Evolutionary conservation across 1,284 basidiomycete genomes (phyloP).

Genomic region (Leccinum griseonigrum): DNA sequence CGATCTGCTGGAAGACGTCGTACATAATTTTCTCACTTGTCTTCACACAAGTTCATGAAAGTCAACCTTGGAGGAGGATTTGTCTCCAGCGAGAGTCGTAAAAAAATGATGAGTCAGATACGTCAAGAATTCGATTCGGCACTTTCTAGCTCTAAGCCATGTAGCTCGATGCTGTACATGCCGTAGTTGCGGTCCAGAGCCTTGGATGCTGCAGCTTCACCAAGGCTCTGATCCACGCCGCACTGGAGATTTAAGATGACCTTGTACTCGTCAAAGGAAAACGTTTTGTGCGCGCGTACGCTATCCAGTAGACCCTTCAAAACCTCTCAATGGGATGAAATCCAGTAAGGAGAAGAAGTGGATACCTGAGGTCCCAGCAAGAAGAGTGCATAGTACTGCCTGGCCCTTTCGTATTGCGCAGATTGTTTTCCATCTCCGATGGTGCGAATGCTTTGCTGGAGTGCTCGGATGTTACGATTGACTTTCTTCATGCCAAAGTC

Average conservation of each 20-base stretch:
- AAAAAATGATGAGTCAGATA: conserved; percentile 20
- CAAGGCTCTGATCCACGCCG: conserved; percentile 63
- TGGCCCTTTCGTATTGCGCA: conserved; percentile 73
- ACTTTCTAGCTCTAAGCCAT: conserved; percentile 69
- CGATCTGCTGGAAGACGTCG: conserved; percentile 1
- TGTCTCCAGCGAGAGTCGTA: conserved; percentile 1
- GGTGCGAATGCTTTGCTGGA: conserved; percentile 91
- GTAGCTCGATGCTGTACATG: conserved; percentile 80
- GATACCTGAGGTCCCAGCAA: conserved; percentile 70
- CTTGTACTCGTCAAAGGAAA: conserved; percentile 89
- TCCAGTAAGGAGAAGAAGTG: conserved; percentile 4
- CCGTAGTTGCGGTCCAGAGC: conserved; percentile 69
- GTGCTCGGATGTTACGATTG: conserved; percentile 83
- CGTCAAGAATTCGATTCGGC: conserved; percentile 27
- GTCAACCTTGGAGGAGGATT: background rate
- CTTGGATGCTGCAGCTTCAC: conserved; percentile 47
- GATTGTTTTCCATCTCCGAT: conserved; percentile 61
- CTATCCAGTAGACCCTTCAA: conserved; percentile 70
- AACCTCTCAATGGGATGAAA: conserved; percentile 1
- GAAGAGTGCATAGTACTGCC: conserved; percentile 83
- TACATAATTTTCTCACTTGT: background rate
- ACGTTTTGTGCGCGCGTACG: conserved; percentile 62
- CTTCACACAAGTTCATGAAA: background rate
- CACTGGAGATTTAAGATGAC: conserved; percentile 87
- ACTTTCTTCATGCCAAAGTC: conserved; percentile 85